Evolutionary conservation across 208 protist genomes (phyloP), one percentile per base, ranked within the genome.

Genomic region (Leishmania guyanensis): DNA sequence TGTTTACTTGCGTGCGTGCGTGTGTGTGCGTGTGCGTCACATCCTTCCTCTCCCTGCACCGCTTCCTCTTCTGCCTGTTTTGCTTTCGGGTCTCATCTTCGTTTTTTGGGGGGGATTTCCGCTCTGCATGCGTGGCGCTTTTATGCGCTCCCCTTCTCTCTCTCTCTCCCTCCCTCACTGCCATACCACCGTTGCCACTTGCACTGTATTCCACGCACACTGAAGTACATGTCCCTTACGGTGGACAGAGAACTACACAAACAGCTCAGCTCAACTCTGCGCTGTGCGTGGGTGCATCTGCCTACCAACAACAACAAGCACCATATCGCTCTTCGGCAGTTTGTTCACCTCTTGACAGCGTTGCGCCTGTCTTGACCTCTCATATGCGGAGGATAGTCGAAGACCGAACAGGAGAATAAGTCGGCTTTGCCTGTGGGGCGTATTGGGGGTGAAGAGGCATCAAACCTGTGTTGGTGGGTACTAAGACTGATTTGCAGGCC

Each of bases 1-100:
- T 71, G 66, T 43, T 14, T 43, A 43, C 48, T n/a, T 58, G 53
- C 16, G 65, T 54, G 14, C 50, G 46, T 58, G 77, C 22, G 54
- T 60, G 62, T 65, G 71, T 71, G 82, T 58, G 20, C 62, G 66
- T 75, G 77, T 72, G 16, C 36, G 66, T 75, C 39, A 46, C 43
- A 46, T 46, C 43, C 43, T 6, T 48, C 9, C 26, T 26, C 48
- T 16, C 64, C 33, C 50, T n/a, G 9, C 39, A 16, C n/a, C 51
- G 6, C 50, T 17, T 75, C 29, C 53, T 74, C n/a, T 54, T 56
- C 22, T 33, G 51, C 60, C n/a, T 33, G 29, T 65, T 51, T 2
- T 5, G 10, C 26, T 3, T 51, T 77, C 26, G 58, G 9, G 3
- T 64, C 26, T 64, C 22, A 33, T 26, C 20, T 26, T 60, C 6